Percentiles rank a stretch among this genome's conserved stretches.
These are phyloP conservation scores for Paratinospora sagittata DNA, from an alignment of 164 flowering plant species.

Conservation along the genomic window DNA sequence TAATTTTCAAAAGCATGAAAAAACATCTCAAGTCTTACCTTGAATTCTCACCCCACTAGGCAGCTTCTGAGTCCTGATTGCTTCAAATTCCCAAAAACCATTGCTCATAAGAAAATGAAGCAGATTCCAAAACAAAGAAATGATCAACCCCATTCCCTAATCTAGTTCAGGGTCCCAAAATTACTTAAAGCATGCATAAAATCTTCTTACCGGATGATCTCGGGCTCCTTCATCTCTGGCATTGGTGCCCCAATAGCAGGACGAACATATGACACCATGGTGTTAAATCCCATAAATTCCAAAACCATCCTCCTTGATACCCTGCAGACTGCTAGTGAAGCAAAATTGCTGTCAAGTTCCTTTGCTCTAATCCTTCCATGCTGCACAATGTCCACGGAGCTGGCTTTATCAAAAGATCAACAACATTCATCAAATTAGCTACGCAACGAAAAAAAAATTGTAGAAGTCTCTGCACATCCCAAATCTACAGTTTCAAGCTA, in stretches of 20 bases:
- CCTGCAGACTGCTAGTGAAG: too few relatives aligned
- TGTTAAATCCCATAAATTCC: conserved; percentile 35
- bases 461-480: too few relatives aligned
- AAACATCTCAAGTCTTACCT: conserved; percentile 38
- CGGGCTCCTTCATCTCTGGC: conserved; percentile 50
- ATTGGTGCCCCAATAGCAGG: conserved; percentile 43
- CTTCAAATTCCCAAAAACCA: conserved; percentile 47
- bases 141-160: not conserved
- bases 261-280: conserved; percentile 21
- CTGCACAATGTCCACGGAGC: too few relatives aligned
- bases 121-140: not conserved
- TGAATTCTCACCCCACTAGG: conserved; percentile 76
- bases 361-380: too few relatives aligned
- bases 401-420: too few relatives aligned
- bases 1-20: not conserved
- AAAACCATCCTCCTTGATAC: too few relatives aligned
- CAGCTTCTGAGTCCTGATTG: conserved; percentile 58
- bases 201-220: conserved; percentile 50
- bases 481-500: too few relatives aligned
- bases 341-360: too few relatives aligned
- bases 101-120: conserved; percentile 18
- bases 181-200: not conserved
- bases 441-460: too few relatives aligned
- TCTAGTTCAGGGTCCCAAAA: not conserved
- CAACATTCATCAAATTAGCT: too few relatives aligned